Percentiles rank a stretch among this genome's conserved stretches.
Conservation (phyloP, 768 basidiomycete species). For the Asterophora lycoperdoides region DNA sequence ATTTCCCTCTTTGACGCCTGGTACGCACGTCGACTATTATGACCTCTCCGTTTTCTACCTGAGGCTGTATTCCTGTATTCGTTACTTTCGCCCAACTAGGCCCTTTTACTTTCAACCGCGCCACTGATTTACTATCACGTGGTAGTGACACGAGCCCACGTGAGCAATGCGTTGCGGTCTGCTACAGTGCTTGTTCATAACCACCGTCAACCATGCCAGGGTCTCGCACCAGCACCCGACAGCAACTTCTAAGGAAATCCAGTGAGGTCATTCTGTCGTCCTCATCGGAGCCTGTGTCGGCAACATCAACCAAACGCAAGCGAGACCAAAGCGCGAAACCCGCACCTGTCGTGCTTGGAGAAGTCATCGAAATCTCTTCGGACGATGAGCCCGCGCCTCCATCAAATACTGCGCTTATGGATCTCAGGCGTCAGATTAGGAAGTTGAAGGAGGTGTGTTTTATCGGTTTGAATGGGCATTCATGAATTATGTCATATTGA, state of each 20-base stretch:
- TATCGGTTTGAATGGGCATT: background rate
- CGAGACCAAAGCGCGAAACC: constrained; percentile 11
- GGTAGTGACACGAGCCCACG: background rate
- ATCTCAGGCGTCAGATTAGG: constrained; percentile 38
- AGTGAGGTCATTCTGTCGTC: background rate
- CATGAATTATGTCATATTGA: background rate
- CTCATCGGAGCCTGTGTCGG: background rate
- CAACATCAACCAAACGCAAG: constrained; percentile 18
- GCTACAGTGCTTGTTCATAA: background rate
- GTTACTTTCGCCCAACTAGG: too few relatives aligned
- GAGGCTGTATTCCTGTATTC: too few relatives aligned
- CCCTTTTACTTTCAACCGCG: too few relatives aligned
- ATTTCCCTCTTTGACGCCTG: too few relatives aligned
- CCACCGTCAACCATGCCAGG: constrained; percentile 6
- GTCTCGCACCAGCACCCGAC: constrained; percentile 1
- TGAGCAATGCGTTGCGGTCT: background rate
- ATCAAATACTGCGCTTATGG: constrained; percentile 18
- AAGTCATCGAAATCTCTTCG: constrained; percentile 57
- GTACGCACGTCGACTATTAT: too few relatives aligned
- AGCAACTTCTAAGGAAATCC: background rate
- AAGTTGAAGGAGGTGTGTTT: constrained; percentile 40
- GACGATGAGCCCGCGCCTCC: constrained; percentile 39
- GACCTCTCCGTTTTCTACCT: too few relatives aligned
- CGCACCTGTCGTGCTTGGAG: constrained; percentile 19
- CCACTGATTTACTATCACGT: background rate